Base-by-base conservation (phyloP, 2,329 filamentous ascomycete species). In the Ascosphaera aggregata region DNA sequence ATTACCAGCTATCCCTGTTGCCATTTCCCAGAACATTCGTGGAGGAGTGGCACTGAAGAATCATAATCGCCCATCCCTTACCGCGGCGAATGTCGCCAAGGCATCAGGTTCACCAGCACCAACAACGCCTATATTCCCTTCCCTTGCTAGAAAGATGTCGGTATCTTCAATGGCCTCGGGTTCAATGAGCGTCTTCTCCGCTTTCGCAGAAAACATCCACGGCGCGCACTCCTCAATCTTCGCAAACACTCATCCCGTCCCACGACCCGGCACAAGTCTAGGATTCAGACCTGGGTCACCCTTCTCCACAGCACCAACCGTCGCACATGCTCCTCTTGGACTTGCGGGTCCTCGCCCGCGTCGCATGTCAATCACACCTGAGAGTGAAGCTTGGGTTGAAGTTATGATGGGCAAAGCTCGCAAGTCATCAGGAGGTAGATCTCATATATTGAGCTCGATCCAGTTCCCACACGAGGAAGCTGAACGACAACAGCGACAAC, bases 361-460 rank as follows among this genome's bases (percentile, higher is more conserved):
- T 35, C 22, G 22, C 22, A 49, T 56, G 19, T 57, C 57, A 4
- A 61, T 61, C 46, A 60, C 51, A 17, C 56, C 58, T 2, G 57
- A 61, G 37, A 59, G 59, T 42, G 60, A 63, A 44, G 59, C 59
- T 1, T 64, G 61, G 61, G 60, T 63, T 8, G 57, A 61, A 46
- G 57, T 58, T 39, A 56, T 63, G 16, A 51, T 63, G 18, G 57
- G 58, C 27, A 58, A 62, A 47, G 59, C 60, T 4, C 51, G 60
- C 34, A 50, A 52, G 30, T 55, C 55, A 13, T 53, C 54, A 3
- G 54, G 16, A 15, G n/a, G 20, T 24, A 18, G 19, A 17, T 18
- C 41, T 9, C 5, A 36, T 9, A 36, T 36, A 18, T n/a, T 36
- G n/a, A 22, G 17, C 19, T 36, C 34, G 17, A 36, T 36, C 17